These are phyloP conservation scores for Zizania palustris DNA, from an alignment of 202 grass and related monocot genomes.

Conservation along the genomic window DNA sequence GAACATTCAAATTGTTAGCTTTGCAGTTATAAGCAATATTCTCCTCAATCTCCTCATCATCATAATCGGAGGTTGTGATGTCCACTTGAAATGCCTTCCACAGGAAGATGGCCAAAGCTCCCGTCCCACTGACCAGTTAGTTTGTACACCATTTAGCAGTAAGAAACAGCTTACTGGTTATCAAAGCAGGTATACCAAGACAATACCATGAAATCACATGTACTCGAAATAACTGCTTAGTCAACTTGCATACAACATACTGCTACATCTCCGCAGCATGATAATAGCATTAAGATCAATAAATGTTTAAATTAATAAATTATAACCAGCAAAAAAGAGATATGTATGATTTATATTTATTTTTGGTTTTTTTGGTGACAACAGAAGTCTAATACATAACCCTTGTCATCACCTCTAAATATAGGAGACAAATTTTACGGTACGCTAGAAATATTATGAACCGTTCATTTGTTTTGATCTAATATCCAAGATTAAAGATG, in stretches of 20 bases:
- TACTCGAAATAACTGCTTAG: not conserved
- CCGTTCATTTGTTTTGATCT: too few species aligned
- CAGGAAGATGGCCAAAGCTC: conserved; percentile 84
- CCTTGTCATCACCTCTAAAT: too few species aligned
- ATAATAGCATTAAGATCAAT: conserved; percentile 9
- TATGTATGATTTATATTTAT: not conserved
- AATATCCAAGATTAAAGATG: too few species aligned
- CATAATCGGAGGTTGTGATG: conserved; percentile 89
- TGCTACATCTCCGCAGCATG: not conserved
- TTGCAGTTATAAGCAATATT: conserved; percentile 86
- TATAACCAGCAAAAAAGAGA: conserved; percentile 14
- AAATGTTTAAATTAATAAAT: conserved; percentile 12
- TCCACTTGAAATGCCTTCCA: conserved; percentile 65
- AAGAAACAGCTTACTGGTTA: not conserved
- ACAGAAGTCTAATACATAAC: too few species aligned
- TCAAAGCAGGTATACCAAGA: not conserved
- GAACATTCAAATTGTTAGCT: conserved; percentile 54
- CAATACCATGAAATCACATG: not conserved
- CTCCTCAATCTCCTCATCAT: conserved; percentile 83
- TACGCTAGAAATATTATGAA: too few species aligned
- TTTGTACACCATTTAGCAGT: conserved; percentile 10
- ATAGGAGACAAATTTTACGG: too few species aligned
- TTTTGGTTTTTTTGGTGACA: not conserved
- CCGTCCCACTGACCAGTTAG: conserved; percentile 62
- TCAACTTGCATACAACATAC: not conserved